Percentiles rank a stretch among this genome's conserved stretches.
Conservation (phyloP, 345 rosid genomes). For the Gossypium raimondii region DNA sequence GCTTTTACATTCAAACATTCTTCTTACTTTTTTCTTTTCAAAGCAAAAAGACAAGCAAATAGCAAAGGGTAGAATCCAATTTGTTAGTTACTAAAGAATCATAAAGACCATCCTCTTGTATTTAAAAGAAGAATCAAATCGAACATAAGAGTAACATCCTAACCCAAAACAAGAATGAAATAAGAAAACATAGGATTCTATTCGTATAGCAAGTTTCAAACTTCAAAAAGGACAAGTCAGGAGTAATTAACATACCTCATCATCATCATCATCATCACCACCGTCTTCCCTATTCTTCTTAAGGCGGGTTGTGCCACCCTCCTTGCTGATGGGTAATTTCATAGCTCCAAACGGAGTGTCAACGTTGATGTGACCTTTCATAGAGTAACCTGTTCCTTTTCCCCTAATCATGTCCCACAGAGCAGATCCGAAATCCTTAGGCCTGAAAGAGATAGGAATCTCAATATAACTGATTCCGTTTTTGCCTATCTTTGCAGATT, state of each 20-base stretch:
- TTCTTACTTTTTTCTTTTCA: not conserved
- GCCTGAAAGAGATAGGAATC: conserved; percentile 78
- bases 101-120: not conserved
- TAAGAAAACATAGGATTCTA: too few species aligned
- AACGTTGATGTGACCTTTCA: conserved; percentile 78
- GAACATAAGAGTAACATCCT: not conserved
- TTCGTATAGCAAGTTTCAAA: too few species aligned
- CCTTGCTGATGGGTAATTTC: conserved; percentile 91
- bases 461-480: conserved; percentile 60
- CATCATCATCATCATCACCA: conserved; percentile 47
- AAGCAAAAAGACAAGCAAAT: not conserved
- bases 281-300: conserved; percentile 79
- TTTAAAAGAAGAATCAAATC: not conserved
- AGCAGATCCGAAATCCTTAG: conserved; percentile 95
- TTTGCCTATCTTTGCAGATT: conserved; percentile 61
- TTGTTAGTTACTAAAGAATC: not conserved
- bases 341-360: conserved; percentile 93
- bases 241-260: conserved; percentile 7
- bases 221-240: not conserved
- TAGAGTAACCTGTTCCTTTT: conserved; percentile 79
- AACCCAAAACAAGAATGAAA: not conserved
- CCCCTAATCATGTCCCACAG: conserved; percentile 99
- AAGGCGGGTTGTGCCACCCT: conserved; percentile 82
- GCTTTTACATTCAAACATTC: not conserved
- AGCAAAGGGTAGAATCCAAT: not conserved